A percentile compares a stretch with the other conserved stretches of the same genome.
These are phyloP conservation scores for Podospora appendiculata DNA, from an alignment of 495 filamentous ascomycete genomes.

Conservation along the genomic window DNA sequence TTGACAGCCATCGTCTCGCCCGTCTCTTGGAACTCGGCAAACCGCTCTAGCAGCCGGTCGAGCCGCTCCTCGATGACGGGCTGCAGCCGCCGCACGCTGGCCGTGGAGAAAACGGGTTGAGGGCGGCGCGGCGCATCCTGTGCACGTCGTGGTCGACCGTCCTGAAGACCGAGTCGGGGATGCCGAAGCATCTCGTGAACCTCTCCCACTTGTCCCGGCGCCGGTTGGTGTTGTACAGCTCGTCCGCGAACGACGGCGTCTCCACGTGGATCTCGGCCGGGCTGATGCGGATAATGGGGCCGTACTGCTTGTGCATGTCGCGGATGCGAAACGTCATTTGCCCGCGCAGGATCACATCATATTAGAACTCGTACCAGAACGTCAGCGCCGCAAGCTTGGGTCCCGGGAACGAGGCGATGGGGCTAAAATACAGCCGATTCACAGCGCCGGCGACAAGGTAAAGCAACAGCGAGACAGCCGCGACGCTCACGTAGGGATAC, in stretches of 20 bases:
- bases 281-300: conserved; percentile 20
- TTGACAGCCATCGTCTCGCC: neutral
- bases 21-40: neutral
- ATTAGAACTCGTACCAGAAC: conserved; percentile 42
- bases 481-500: too few relatives aligned
- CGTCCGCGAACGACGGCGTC: conserved; percentile 10
- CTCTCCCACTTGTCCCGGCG: neutral
- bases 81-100: conserved; percentile 7
- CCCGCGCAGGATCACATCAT: conserved; percentile 12
- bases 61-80: conserved; percentile 11
- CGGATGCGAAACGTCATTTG: conserved; percentile 10
- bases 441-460: conserved; percentile 13
- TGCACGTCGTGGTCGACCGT: conserved; percentile 36
- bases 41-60: conserved; percentile 6
- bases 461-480: neutral
- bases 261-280: conserved; percentile 16
- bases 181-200: conserved; percentile 2
- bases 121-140: conserved; percentile 31
- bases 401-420: conserved; percentile 42
- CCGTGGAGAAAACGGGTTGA: conserved; percentile 43
- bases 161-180: neutral
- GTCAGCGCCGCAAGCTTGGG: conserved; percentile 45
- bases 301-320: conserved; percentile 19
- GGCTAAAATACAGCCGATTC: conserved; percentile 46
- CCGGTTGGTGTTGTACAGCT: conserved; percentile 3